Evolutionary conservation across 2,329 filamentous ascomycete genomes (phyloP), one percentile per base, ranked within the genome.

Genomic region (Verticillium longisporum): DNA sequence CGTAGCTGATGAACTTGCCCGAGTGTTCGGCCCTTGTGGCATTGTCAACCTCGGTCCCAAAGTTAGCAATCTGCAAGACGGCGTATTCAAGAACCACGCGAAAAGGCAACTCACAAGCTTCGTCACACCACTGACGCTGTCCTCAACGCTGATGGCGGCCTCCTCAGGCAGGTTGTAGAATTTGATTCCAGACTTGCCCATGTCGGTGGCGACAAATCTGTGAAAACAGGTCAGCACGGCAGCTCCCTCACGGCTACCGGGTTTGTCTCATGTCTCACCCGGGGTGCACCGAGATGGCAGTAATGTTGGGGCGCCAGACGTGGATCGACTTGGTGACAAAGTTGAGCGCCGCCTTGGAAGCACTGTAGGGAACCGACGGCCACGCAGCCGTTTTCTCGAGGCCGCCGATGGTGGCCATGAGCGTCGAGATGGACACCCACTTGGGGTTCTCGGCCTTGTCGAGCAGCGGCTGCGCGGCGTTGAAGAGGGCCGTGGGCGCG

Each of bases 191-290:
- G 56, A 60, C 61, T 75, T 74, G 0, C 78, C 78, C 69, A 78
- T 75, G 4, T 74, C 75, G 0, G 77, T 80, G 61, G 77, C 72
- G 0, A 77, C 74, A 67, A 73, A 75, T 2, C 70, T 71, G 41
- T 1, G 32, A 26, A 18, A 13, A 32, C 45, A 26, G 26, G 26
- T 57, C 60, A 31, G 60, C 55, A 34, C 21, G 33, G 26, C 26
- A 26, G 26, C 26, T 26, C 26, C 26, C 26, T 26, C 26, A 26
- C 26, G 26, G 26, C 26, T 26, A 26, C 3, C 26, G 3, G 26
- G 26, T 2, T 3, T 26, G 26, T 2, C 15, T 26, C 1, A 9
- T 1, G 21, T 4, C 65, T 55, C 62, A 70, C 56, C 67, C 70
- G 0, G 69, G 70, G 33, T 70, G 62, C 6, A 68, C 56, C 14